A percentile compares a stretch with the other conserved stretches of the same genome.
phyloP scores from a whole-genome alignment of 306 rosid genomes.

The Oemleria cerasiformis region DNA sequence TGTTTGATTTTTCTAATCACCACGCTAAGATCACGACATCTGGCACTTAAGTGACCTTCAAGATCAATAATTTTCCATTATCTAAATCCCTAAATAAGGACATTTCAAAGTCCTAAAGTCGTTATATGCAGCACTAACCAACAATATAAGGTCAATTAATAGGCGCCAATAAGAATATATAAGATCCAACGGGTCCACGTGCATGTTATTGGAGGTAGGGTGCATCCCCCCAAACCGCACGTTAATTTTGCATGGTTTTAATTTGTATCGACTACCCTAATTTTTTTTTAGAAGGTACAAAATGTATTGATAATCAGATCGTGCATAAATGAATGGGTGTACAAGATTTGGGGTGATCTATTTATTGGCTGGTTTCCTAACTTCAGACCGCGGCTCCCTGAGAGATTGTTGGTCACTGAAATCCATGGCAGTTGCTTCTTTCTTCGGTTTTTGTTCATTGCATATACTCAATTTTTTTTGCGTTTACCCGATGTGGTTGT shows the following conservation, averaged over 20 bases:
- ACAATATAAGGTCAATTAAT: neutral
- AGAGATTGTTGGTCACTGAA: too few species aligned
- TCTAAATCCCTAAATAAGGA: neutral
- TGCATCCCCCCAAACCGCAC: constrained; percentile 47
- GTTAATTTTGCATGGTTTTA: neutral
- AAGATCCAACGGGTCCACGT: constrained; percentile 38
- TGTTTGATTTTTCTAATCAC: neutral
- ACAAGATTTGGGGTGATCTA: too few species aligned
- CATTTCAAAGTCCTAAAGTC: neutral
- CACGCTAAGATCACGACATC: neutral
- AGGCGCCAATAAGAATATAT: neutral
- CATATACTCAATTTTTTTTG: too few species aligned
- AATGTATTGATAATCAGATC: too few species aligned
- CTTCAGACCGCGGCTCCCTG: too few species aligned
- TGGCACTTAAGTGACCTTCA: constrained; percentile 19
- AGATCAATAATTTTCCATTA: constrained; percentile 26
- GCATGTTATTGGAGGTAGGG: constrained; percentile 41
- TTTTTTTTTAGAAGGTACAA: too few species aligned
- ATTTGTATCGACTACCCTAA: too few species aligned
- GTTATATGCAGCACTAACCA: neutral
- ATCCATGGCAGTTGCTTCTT: too few species aligned
- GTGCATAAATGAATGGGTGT: too few species aligned
- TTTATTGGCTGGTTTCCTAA: too few species aligned
- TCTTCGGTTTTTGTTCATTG: too few species aligned
- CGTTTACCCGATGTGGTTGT: too few species aligned